phyloP scores from a whole-genome alignment of 1,284 basidiomycete species.

The Cryptococcus sp. region DNA sequence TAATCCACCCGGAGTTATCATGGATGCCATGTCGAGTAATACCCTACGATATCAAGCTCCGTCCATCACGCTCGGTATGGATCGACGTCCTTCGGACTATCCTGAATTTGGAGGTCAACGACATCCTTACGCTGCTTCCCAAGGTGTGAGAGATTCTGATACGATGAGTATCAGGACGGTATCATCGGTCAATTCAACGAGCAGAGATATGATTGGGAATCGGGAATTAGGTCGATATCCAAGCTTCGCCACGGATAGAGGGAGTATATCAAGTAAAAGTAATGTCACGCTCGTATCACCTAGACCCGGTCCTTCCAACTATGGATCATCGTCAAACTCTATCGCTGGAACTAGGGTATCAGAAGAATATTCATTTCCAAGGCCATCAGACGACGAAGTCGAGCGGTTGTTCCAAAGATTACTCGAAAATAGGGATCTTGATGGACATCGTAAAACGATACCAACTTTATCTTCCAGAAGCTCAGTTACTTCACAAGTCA shows the following conservation, averaged over 20 bases:
- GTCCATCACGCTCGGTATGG: slow-evolving; percentile 8
- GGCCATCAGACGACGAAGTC: slow-evolving; percentile 70
- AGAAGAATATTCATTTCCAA: slow-evolving; percentile 67
- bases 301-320: slow-evolving; percentile 9
- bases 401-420: slow-evolving; percentile 72
- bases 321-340: slow-evolving; percentile 8
- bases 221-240: slow-evolving; percentile 37
- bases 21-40: neutral
- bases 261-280: neutral
- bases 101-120: slow-evolving; percentile 25
- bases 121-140: slow-evolving; percentile 18
- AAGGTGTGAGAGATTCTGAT: slow-evolving; percentile 26
- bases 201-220: slow-evolving; percentile 6
- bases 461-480: slow-evolving; percentile 20
- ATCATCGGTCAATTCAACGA: slow-evolving; percentile 16
- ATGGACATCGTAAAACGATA: slow-evolving; percentile 11
- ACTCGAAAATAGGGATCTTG: slow-evolving; percentile 62
- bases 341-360: slow-evolving; percentile 10
- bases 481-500: slow-evolving; percentile 27
- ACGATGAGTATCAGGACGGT: slow-evolving; percentile 29
- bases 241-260: slow-evolving; percentile 8
- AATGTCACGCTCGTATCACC: neutral
- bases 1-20: neutral
- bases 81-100: slow-evolving; percentile 1
- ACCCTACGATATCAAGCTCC: slow-evolving; percentile 17